These are phyloP conservation scores for Casuarina cunninghamiana DNA, from an alignment of 306 rosid species.

Conservation along the genomic window DNA sequence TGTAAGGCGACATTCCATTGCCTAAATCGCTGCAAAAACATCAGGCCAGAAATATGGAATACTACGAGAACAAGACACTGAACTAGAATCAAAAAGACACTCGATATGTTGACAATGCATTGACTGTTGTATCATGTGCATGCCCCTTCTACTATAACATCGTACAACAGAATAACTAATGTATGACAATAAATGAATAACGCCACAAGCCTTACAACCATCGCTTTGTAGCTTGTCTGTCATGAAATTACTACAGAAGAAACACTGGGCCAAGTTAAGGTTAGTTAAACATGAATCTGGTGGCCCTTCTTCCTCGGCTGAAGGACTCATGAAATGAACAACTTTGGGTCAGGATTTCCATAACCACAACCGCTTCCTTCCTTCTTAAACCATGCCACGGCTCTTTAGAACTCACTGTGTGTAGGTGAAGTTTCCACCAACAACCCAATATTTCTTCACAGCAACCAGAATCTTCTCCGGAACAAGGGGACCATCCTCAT, in stretches of 20 bases:
- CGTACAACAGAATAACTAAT: constrained; percentile 27
- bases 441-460: constrained; percentile 94
- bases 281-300: constrained; percentile 24
- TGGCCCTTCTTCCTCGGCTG: constrained; percentile 20
- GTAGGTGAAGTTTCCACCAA: constrained; percentile 66
- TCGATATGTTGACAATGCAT: constrained; percentile 7
- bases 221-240: constrained; percentile 27
- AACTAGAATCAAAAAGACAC: no score
- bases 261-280: constrained; percentile 21
- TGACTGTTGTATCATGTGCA: constrained; percentile 11
- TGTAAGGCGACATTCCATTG: no score
- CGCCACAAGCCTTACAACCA: constrained; percentile 30
- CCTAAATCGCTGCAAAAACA: no score
- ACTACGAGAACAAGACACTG: no score
- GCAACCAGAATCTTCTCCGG: constrained; percentile 87
- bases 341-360: constrained; percentile 26
- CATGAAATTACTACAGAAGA: constrained; percentile 24
- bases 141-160: constrained; percentile 29
- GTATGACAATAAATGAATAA: constrained; percentile 29
- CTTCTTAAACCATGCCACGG: constrained; percentile 11
- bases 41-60: no score
- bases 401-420: constrained; percentile 32
- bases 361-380: constrained; percentile 25
- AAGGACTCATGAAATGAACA: constrained; percentile 25
- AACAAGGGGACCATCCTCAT: constrained; percentile 93